Evolutionary conservation across 495 filamentous ascomycete species (phyloP).

Genomic region (Friedmanniomyces endolithicus): DNA sequence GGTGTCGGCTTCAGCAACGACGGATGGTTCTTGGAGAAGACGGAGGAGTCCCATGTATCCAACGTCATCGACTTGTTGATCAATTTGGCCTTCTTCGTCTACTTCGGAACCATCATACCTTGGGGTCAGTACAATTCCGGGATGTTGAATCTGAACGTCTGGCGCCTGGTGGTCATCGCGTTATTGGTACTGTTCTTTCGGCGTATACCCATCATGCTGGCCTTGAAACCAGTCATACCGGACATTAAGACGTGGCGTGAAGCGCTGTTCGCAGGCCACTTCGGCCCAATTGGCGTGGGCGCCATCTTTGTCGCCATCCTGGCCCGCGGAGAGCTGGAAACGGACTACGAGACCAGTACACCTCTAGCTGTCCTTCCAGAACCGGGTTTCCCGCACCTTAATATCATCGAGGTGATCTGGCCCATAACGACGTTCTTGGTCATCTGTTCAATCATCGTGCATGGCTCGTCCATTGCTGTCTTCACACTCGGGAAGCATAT

Average conservation of each 20-base stretch:
- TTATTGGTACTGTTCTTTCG: slow-evolving; percentile 91
- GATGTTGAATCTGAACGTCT: slow-evolving; percentile 60
- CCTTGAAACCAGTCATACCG: slow-evolving; percentile 83
- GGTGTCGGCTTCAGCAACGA: slow-evolving; percentile 98
- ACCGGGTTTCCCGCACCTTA: slow-evolving; percentile 42
- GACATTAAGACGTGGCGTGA: slow-evolving; percentile 99
- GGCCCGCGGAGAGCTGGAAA: slow-evolving; percentile 78
- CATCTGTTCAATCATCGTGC: slow-evolving; percentile 85
- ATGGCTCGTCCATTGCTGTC: slow-evolving; percentile 94
- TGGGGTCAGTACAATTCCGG: slow-evolving; percentile 76
- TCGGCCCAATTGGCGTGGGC: slow-evolving; percentile 95
- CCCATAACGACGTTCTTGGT: slow-evolving; percentile 92
- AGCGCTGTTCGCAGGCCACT: slow-evolving; percentile 94
- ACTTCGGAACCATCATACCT: slow-evolving; percentile 90
- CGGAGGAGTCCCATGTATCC: slow-evolving; percentile 94
- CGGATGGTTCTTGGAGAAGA: slow-evolving; percentile 97
- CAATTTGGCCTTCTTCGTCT: slow-evolving; percentile 97
- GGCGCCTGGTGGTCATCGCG: slow-evolving; percentile 80
- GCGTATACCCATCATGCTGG: slow-evolving; percentile 89
- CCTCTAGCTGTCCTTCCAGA: slow-evolving; percentile 52
- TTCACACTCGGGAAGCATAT: slow-evolving; percentile 97
- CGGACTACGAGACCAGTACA: slow-evolving; percentile 42
- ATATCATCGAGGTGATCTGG: slow-evolving; percentile 77
- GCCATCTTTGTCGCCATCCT: slow-evolving; percentile 93
- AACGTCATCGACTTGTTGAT: slow-evolving; percentile 97